phyloP scores from a whole-genome alignment of 2,329 filamentous ascomycete genomes.

The Orbilia ellipsospora region DNA sequence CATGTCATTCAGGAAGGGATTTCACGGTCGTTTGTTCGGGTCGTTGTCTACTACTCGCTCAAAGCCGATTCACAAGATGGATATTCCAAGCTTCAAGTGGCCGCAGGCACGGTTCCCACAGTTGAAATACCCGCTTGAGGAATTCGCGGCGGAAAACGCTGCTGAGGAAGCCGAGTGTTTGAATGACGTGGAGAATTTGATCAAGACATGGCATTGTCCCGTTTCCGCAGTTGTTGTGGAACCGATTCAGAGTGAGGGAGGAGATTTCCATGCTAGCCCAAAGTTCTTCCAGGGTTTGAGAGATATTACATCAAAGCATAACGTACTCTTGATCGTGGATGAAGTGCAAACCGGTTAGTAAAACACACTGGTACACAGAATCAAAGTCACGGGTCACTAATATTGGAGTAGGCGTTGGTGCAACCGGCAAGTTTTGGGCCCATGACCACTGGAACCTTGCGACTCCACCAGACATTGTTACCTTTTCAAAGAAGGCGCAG shows the following conservation, averaged over 20 bases:
- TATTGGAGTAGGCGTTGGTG: constrained; percentile 70
- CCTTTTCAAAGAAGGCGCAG: constrained; percentile 95
- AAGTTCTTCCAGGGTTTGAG: constrained; percentile 87
- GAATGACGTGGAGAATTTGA: constrained; percentile 82
- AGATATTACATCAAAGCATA: constrained; percentile 79
- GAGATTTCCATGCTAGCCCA: constrained; percentile 91
- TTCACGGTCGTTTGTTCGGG: constrained; percentile 91
- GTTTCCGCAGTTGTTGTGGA: constrained; percentile 86
- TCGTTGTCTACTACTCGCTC: constrained; percentile 87
- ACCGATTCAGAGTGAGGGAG: constrained; percentile 92
- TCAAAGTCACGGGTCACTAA: not conserved
- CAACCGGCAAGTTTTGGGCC: constrained; percentile 94
- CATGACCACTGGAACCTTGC: constrained; percentile 92
- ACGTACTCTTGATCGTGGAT: constrained; percentile 87
- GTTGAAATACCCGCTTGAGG: constrained; percentile 86
- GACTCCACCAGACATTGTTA: constrained; percentile 88
- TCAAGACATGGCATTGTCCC: constrained; percentile 76
- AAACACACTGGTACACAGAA: too few species aligned
- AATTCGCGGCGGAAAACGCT: constrained; percentile 83
- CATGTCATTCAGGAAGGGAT: constrained; percentile 85
- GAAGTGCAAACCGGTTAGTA: constrained; percentile 84
- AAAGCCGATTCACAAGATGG: constrained; percentile 94
- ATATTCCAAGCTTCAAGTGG: constrained; percentile 96
- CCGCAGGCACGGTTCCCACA: constrained; percentile 86
- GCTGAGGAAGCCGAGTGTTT: constrained; percentile 82